Base-by-base conservation (phyloP, 225 moss, liverwort and hornwort species). In the Sphagnum tenellum region DNA sequence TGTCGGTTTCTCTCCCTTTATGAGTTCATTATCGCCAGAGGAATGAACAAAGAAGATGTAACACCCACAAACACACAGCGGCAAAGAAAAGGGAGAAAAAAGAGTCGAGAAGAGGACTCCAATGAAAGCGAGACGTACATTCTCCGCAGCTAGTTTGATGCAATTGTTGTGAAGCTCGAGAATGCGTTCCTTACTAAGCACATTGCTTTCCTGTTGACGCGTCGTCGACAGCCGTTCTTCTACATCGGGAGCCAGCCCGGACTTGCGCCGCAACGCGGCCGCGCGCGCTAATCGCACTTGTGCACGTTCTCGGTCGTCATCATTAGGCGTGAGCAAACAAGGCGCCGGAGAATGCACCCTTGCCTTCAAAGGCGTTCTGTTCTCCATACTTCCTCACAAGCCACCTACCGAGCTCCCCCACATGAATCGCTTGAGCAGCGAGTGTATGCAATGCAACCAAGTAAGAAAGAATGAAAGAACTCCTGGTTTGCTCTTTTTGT, bases 91-190 rank as follows among this genome's bases (percentile, higher is more conserved):
- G 55, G 48, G 9, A 53, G 4, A 0, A 14, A 12, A 56, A 49
- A 3, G 12, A 5, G 11, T 2, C 14, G 5, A 3, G 12, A 55
- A 44, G 5, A 8, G 59, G 29, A 29, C 29, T 29, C 29, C 29
- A 29, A 5, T 9, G 44, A 29, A 59, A 49, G 61, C 9, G 61
- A 3, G 46, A 60, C 70, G 2, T 77, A 86, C 86, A 70, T 86
- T 86, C 62, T 82, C 86, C 45, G 86, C 83, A 53, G 86, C 86
- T 70, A 86, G 86, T 72, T 86, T 86, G 67, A 86, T 77, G 63
- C 86, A 86, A 44, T 79, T 83, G 12, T 78, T 80, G 65, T 80
- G 86, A 46, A 86, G 80, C 66, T 80, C 83, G 73, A 80, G 65
- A 70, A 86, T 80, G 62, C 77, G 75, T 72, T 86, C 83, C 46